Evolutionary conservation across 2,329 filamentous ascomycete genomes (phyloP), one percentile per base, ranked within the genome.

Genomic region (Fusarium abutilonis): DNA sequence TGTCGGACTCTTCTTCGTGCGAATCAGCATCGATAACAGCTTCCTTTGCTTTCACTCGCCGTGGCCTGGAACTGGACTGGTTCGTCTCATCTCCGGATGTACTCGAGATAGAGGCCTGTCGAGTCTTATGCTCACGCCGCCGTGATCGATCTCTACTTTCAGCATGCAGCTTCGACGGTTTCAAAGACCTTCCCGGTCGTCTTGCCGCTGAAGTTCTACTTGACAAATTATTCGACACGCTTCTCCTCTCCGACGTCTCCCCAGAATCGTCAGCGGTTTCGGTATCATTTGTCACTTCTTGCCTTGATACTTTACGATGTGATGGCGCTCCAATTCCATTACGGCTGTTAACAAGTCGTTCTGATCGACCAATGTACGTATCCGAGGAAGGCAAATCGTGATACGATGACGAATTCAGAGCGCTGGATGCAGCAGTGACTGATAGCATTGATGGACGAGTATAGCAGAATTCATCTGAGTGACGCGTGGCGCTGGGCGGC

Each of bases 361-460:
- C 70, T 28, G 40, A 41, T 41, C 62, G 63, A 40, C 49, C 61
- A 6, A 56, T 38, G 14, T 55, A 50, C 48, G 54, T 62, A 9
- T 70, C 70, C 17, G 58, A 45, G 2, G 56, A 47, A 35, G 60
- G 32, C 0, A 60, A 34, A 4, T 74, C 73, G 46, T 72, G 70
- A 35, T 65, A 54, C 5, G 69, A 68, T 7, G 68, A 67, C 9
- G 78, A 74, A 38, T 74, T 80, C 6, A 86, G 64, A 7, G 84
- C 84, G 64, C 82, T 86, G 6, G 83, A 84, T 14, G 84, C 84
- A 38, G 84, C 84, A 46, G 81, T 84, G 11, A 86, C 70, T 7
- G 84, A 85, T 3, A 86, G 74, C 2, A 80, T 72, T 3, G 83
- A 82, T 10, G 82, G 76, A 0, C 73, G 72, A 23, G 71, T 56